Evolutionary conservation across 495 filamentous ascomycete genomes (phyloP).

Genomic region (Trichoderma parareesei): DNA sequence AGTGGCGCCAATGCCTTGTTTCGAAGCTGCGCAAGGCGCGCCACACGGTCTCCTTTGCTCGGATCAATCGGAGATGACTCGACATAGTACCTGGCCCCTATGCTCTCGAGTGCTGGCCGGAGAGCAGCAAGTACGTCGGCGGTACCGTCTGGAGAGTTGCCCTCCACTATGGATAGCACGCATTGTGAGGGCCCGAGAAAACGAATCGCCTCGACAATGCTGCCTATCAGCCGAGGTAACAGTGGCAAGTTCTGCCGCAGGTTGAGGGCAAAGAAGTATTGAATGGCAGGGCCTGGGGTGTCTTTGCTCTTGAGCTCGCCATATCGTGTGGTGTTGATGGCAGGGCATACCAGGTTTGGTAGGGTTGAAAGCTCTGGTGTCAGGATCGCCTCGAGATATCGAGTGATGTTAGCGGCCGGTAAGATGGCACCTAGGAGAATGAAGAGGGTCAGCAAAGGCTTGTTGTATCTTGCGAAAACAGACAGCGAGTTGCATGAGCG

Average conservation of each 20-base stretch:
- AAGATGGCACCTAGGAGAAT: constrained; percentile 1
- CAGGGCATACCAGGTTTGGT: neutral
- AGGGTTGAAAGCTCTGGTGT: neutral
- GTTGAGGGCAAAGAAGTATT: constrained; percentile 44
- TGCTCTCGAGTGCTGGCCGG: constrained; percentile 22
- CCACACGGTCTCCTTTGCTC: constrained; percentile 27
- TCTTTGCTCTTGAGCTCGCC: constrained; percentile 1
- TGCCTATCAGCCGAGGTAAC: constrained; percentile 40
- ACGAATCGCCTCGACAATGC: constrained; percentile 36
- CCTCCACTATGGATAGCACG: constrained; percentile 42
- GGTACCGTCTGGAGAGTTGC: constrained; percentile 43
- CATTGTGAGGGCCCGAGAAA: constrained; percentile 41
- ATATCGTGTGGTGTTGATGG: neutral
- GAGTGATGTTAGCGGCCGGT: constrained; percentile 6
- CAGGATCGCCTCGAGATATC: constrained; percentile 3
- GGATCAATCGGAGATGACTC: constrained; percentile 31
- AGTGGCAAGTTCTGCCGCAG: constrained; percentile 32
- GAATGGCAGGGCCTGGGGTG: neutral
- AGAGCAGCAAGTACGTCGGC: constrained; percentile 36
- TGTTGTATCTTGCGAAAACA: neutral
- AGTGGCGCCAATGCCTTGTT: constrained; percentile 38
- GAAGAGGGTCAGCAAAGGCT: neutral
- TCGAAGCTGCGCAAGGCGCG: constrained; percentile 34
- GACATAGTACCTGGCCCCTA: constrained; percentile 31
- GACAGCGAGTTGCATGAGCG: neutral